Base-by-base conservation (phyloP, 306 rosid species). In the Trifolium subterraneum region DNA sequence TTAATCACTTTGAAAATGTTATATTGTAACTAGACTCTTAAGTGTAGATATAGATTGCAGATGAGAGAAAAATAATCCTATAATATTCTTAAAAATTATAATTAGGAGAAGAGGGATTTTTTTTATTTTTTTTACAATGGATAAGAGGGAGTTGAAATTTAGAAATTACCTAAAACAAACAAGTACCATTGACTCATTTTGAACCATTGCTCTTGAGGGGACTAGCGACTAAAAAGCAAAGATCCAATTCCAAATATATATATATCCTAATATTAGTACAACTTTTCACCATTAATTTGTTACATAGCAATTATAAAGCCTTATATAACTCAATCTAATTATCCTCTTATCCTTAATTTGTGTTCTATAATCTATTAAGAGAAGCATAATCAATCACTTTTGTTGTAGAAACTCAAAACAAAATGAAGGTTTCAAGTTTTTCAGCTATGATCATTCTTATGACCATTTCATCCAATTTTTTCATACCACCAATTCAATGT, bases 161-260 rank as follows among this genome's bases (percentile, higher is more conserved):
- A 62, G 44, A 62, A 33, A 33, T 31, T 62, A 14, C 45, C 68
- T 2, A 7, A 31, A 62, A 6, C 0, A 63, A 63, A 14, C 6
- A 16, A 36, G 25, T 36, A 36, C 33, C 31, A 64, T 64, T 38
- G 70, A 11, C 15, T 64, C 51, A 64, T 38, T 29, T 64, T 39
- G 15, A 16, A 68, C 61, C 73, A 48, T n/a, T 6, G 5, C 16
- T n/a, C 1, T 2, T 48, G 74, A 33, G 19, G 19, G 75, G 75
- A 70, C 6, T 85, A 16, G 73, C 75, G 75, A 73, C 8, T 10
- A 59, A 4, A 66, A 47, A 59, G 79, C 71, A 10, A 22, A 22
- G 33, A 3, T 29, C 33, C 33, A 27, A 27, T n/a, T n/a, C n/a
- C n/a, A n/a, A n/a, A n/a, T n/a, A 27, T 27, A 36, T 38, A 1